A percentile compares a stretch with the other conserved stretches of the same genome.
Conservation (phyloP, 2,329 filamentous ascomycete species). For the Trichoderma sp. region DNA sequence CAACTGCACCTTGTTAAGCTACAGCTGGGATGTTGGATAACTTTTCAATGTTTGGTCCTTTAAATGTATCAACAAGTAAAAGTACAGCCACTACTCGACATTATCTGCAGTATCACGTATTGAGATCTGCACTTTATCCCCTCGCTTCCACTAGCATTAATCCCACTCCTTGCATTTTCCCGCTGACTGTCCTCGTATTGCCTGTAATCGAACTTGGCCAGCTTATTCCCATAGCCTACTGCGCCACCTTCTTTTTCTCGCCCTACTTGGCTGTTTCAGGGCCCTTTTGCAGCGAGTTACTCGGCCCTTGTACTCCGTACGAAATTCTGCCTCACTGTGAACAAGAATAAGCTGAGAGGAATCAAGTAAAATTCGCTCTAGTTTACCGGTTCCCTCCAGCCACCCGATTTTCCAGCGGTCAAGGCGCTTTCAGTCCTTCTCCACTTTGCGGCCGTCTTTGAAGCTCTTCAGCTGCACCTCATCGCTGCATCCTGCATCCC, state of each 20-base stretch:
- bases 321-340: neutral
- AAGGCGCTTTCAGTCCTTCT: neutral
- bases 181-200: neutral
- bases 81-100: neutral
- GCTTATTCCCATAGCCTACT: neutral
- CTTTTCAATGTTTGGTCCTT: too few species aligned
- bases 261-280: slow-evolving; percentile 9
- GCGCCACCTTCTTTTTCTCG: slow-evolving; percentile 9
- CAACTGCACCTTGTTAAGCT: too few species aligned
- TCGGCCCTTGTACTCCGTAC: neutral
- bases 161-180: neutral
- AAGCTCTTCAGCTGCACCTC: slow-evolving; percentile 25
- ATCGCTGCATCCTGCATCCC: slow-evolving; percentile 23
- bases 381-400: slow-evolving; percentile 29
- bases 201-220: neutral
- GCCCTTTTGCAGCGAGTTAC: neutral
- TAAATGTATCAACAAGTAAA: neutral
- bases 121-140: slow-evolving; percentile 2
- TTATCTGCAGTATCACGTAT: neutral
- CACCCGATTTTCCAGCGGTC: slow-evolving; percentile 38
- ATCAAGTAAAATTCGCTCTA: neutral
- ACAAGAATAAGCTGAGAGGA: neutral
- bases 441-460: neutral
- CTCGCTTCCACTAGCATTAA: neutral
- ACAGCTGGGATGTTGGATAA: too few species aligned